Conservation (phyloP, 1,139 yeast genomes). For the Candida sp. region DNA sequence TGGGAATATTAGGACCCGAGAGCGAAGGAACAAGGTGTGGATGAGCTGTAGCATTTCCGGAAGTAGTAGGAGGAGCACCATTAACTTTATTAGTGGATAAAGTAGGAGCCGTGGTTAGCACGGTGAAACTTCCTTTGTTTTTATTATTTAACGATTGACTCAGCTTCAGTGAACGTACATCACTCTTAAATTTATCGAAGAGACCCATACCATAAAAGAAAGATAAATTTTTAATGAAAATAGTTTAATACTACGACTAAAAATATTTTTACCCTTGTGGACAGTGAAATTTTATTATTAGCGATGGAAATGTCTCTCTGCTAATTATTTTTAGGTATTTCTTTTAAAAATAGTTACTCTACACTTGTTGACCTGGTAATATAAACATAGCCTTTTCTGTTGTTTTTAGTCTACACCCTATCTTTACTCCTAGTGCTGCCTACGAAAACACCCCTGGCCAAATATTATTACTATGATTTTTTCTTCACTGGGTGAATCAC, state of each 20-base stretch:
- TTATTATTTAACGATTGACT: background rate
- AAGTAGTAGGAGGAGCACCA: background rate
- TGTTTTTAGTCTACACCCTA: too few species aligned
- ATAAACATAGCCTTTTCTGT: too few species aligned
- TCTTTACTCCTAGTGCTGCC: background rate
- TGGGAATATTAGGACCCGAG: background rate
- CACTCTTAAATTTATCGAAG: constrained; percentile 3
- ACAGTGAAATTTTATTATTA: too few species aligned
- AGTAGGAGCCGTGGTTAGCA: background rate
- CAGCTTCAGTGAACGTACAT: background rate
- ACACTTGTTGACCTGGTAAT: too few species aligned
- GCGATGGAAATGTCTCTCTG: too few species aligned
- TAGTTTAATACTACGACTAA: too few species aligned
- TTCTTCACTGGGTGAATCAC: too few species aligned
- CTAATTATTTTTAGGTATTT: too few species aligned
- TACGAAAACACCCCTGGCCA: background rate
- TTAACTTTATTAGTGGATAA: background rate
- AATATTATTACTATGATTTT: background rate
- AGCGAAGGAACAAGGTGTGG: background rate
- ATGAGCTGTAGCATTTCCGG: background rate
- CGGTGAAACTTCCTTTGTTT: background rate
- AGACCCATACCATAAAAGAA: constrained; percentile 1
- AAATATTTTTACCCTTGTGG: too few species aligned
- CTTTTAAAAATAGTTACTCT: too few species aligned
- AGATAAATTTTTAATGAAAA: background rate